phyloP scores from a whole-genome alignment of 176 grass and related monocot species.

The Oryza longistaminata region DNA sequence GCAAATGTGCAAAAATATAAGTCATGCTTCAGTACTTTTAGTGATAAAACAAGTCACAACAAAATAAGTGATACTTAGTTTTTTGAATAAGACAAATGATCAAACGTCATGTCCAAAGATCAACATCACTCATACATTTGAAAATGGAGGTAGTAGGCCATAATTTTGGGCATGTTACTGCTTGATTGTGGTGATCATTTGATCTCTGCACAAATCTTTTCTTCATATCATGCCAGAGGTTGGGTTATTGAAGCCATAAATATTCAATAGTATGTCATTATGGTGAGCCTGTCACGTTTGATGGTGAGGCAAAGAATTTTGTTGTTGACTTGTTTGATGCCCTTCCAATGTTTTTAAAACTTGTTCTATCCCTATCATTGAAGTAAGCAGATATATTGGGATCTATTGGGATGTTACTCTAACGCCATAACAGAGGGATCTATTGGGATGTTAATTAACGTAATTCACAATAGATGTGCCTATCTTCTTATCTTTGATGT shows the following conservation, averaged over 20 bases:
- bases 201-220: not conserved
- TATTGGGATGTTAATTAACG: not conserved
- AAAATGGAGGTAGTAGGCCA: not conserved
- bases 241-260: not conserved
- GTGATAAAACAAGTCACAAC: no score
- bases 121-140: no score
- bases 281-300: not conserved
- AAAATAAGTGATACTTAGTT: no score
- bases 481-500: conserved; percentile 13
- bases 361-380: not conserved
- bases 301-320: not conserved
- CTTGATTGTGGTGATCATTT: conserved; percentile 7
- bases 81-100: no score
- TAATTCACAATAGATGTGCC: conserved; percentile 5
- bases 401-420: not conserved
- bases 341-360: not conserved
- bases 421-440: not conserved
- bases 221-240: conserved; percentile 14
- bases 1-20: no score
- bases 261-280: not conserved
- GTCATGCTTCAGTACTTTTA: no score
- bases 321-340: not conserved
- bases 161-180: not conserved
- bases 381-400: not conserved
- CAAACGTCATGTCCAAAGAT: no score